Evolutionary conservation across 805 yeast species (phyloP).

Genomic region (Saccharomycopsis sp.): DNA sequence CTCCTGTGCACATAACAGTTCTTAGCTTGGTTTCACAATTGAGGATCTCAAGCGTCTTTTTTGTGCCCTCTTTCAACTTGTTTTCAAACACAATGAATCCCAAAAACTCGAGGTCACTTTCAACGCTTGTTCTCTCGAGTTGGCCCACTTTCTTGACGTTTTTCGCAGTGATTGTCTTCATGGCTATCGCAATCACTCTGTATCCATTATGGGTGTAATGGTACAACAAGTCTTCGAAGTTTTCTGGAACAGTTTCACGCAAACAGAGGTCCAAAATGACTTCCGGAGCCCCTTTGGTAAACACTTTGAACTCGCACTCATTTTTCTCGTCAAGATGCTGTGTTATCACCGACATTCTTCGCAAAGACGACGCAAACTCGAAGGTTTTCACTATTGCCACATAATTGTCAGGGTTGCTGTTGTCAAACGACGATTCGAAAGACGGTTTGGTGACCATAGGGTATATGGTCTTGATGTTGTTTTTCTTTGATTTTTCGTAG

Average conservation of each 20-base stretch:
- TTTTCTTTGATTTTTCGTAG: slow-evolving; percentile 34
- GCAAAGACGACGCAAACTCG: slow-evolving; percentile 77
- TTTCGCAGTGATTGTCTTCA: slow-evolving; percentile 47
- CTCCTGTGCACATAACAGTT: slow-evolving; percentile 97
- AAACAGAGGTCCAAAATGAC: slow-evolving; percentile 74
- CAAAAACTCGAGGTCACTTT: slow-evolving; percentile 59
- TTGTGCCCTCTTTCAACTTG: slow-evolving; percentile 68
- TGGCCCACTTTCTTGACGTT: slow-evolving; percentile 36
- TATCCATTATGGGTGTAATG: slow-evolving; percentile 89
- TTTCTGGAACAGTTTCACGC: slow-evolving; percentile 61
- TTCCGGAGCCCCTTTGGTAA: slow-evolving; percentile 97
- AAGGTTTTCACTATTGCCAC: slow-evolving; percentile 46
- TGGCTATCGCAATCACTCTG: slow-evolving; percentile 92
- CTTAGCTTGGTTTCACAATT: slow-evolving; percentile 59
- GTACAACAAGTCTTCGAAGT: slow-evolving; percentile 68
- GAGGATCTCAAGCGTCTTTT: slow-evolving; percentile 51
- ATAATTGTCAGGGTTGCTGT: slow-evolving; percentile 25
- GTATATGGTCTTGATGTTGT: slow-evolving; percentile 35
- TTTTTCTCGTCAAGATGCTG: slow-evolving; percentile 34
- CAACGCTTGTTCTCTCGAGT: slow-evolving; percentile 55
- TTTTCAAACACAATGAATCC: slow-evolving; percentile 94
- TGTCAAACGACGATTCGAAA: slow-evolving; percentile 18
- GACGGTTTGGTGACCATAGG: slow-evolving; percentile 48
- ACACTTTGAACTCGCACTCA: slow-evolving; percentile 36
- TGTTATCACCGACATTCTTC: slow-evolving; percentile 86